Base-by-base conservation (phyloP, 2,329 filamentous ascomycete species). In the Ophiostoma sp. region DNA sequence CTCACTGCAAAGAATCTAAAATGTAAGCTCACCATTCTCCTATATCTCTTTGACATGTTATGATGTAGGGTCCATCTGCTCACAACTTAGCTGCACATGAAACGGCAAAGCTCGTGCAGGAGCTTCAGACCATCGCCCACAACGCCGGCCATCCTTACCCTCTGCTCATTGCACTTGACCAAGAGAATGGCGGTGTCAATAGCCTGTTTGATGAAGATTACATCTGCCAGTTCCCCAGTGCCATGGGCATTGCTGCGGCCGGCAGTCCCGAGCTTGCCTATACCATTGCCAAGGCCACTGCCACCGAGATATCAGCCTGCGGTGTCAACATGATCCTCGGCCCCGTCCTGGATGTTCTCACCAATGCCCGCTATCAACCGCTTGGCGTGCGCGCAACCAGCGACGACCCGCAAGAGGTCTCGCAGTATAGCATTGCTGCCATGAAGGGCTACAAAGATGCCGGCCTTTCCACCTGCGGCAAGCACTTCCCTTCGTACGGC, bases 181-280 rank as follows among this genome's bases (percentile, higher is more conserved):
- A 99, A 77, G 95, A 99, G 78, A 98, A 99, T 86, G 95, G 95
- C 72, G 93, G 94, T 3, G 94, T 97, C 77, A 98, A 97, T 80
- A 97, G 92, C 79, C 84, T 98, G 2, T 97, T 96, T 75, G 94
- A 98, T 77, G 93, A 97, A 74, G 92, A 95, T 75, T 95, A 93
- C 76, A 94, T 98, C 73, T 93, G 92, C 72, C 95, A 98, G 76
- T 99, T 97, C 73, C 95, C 95, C 8, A 97, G 93, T 75, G 91
- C 94, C 71, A 98, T 99, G 94, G 94, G 93, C 12, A 85, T 97
- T 70, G 93, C 94, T n/a, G 95, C 95, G 36, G 93, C 93, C 4
- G 92, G 93, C 38, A 93, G 89, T 11, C 89, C 88, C 47, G 87
- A 95, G 11, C 81, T 98, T 67, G 92, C 94, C 5, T 96, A 94